A percentile compares a stretch with the other conserved stretches of the same genome.
Conservation (phyloP, 2,329 filamentous ascomycete genomes). For the Pseudocercospora macadamiae region DNA sequence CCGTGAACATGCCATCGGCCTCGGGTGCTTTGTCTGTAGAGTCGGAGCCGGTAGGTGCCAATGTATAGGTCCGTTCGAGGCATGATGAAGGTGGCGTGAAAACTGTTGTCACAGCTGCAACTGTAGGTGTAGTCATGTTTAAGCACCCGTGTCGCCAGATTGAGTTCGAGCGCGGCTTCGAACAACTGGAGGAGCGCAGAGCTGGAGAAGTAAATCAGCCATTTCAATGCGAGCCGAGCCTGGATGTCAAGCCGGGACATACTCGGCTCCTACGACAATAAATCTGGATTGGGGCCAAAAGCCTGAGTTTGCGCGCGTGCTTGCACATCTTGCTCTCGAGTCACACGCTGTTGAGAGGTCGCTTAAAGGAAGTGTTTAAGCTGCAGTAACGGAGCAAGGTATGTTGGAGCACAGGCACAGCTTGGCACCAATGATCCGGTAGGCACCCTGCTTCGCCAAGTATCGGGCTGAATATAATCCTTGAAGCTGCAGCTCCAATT, state of each 20-base stretch:
- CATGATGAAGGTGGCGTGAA: slow-evolving; percentile 14
- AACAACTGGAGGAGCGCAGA: background rate
- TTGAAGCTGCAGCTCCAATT: background rate
- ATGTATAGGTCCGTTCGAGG: slow-evolving; percentile 7
- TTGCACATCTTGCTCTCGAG: background rate
- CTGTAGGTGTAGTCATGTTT: background rate
- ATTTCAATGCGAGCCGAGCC: background rate
- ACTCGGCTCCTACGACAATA: background rate
- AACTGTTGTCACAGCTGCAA: background rate
- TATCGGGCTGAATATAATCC: background rate
- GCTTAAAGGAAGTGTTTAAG: background rate
- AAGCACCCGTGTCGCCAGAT: background rate
- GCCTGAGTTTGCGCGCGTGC: background rate
- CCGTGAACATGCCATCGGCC: slow-evolving; percentile 2
- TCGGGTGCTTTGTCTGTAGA: slow-evolving; percentile 6
- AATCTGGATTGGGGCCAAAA: background rate
- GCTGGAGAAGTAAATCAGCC: background rate
- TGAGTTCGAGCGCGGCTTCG: background rate
- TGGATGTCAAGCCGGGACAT: background rate
- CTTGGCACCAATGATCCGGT: background rate
- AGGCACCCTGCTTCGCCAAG: background rate
- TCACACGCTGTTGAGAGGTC: slow-evolving; percentile 1
- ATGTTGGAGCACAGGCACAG: background rate
- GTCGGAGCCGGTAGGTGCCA: background rate
- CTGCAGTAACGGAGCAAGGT: background rate